Percentiles rank a stretch among this genome's conserved stretches.
These are phyloP conservation scores for Berberis vulgaris DNA, from an alignment of 164 flowering plant genomes.

Conservation along the genomic window DNA sequence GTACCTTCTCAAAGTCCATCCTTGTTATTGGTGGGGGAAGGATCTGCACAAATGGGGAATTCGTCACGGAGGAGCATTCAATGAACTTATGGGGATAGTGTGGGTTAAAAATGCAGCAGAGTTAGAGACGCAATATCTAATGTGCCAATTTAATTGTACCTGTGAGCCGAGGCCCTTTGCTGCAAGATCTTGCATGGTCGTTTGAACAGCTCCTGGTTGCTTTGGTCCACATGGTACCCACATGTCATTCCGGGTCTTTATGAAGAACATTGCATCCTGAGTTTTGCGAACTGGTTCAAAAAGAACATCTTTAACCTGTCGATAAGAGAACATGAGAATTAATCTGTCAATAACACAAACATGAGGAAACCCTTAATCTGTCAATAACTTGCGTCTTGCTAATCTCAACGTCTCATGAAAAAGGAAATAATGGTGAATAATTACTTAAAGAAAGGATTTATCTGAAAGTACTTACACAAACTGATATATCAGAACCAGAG, in stretches of 20 bases:
- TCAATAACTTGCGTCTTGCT: too few species aligned
- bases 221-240: constrained; percentile 98
- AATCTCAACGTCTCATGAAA: too few species aligned
- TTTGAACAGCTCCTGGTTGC: constrained; percentile 83
- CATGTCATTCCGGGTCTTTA: constrained; percentile 45
- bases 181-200: constrained; percentile 19
- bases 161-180: constrained; percentile 66
- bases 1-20: constrained; percentile 89
- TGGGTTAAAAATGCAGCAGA: background rate
- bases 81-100: background rate
- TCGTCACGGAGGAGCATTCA: background rate
- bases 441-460: background rate
- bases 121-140: background rate
- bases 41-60: constrained; percentile 66
- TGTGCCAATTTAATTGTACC: constrained; percentile 31
- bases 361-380: too few species aligned
- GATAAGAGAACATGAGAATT: background rate
- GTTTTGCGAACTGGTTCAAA: constrained; percentile 58
- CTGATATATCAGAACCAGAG: constrained; percentile 95
- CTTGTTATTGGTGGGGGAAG: constrained; percentile 82
- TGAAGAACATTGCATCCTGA: constrained; percentile 93
- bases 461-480: constrained; percentile 63
- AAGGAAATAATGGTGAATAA: background rate
- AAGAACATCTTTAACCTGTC: constrained; percentile 66
- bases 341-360: background rate